Base-by-base conservation (phyloP, 257 asterid species). In the Solanum medicagineum region DNA sequence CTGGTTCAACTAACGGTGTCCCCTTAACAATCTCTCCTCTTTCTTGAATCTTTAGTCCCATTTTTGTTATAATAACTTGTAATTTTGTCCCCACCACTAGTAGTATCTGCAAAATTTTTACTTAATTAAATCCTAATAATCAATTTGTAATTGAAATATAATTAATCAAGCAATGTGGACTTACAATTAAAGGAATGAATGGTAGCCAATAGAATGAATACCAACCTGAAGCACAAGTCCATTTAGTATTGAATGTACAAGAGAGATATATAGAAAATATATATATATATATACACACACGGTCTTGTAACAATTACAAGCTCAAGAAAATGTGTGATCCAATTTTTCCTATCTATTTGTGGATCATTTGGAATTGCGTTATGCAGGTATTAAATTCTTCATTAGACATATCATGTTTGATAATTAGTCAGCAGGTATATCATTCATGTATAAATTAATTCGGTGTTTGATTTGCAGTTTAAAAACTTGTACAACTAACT, bases 1-100 rank as follows among this genome's bases (percentile, higher is more conserved):
- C 83, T 40, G 73, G 86, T 51, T 84, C 56, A 70, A 84, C 86
- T 57, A 56, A 16, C 22, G 83, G 83, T 70, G 83, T 36, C 14
- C 86, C 86, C 82, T 70, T 55, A 29, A 84, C 83, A 10, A 73
- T 29, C 3, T 73, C 86, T 73, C 86, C 86, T 74, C 83, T 84
- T 42, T 71, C 86, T 73, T 71, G 44, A 84, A 84, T 73, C 26
- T 57, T 56, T 26, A 40, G 17, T 81, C 84, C 84, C 84, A 56
- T 55, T 60, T 81, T 56, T 19, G 84, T 81, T 81, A 81, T 56
- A 65, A 56, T 81, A 4, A 81, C 68, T 81, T 81, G 69, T 20
- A 81, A 44, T 54, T 81, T 56, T 81, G 84, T 60, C 8, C 55
- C 71, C 40, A 81, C 70, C 55, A 81, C 15, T 44, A 56, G 68